phyloP scores from a whole-genome alignment of 805 yeast genomes.

The Candida ovalis region DNA sequence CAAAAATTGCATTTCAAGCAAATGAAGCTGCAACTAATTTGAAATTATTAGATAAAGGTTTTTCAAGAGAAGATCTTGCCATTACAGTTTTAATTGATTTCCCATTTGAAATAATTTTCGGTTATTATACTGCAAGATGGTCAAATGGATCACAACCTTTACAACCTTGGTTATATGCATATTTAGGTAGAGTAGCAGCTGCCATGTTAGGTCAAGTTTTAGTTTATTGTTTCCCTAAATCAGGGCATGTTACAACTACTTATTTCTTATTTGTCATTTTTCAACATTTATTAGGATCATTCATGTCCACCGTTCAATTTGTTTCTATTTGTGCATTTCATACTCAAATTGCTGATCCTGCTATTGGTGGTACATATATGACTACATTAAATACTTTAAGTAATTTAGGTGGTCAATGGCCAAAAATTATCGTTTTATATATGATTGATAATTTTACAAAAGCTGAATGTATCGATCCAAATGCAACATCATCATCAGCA shows the following conservation, averaged over 20 bases:
- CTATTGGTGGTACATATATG: conserved; percentile 97
- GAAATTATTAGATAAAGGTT: conserved; percentile 85
- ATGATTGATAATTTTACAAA: conserved; percentile 77
- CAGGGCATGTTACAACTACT: conserved; percentile 40
- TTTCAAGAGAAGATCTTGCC: conserved; percentile 90
- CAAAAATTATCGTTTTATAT: conserved; percentile 71
- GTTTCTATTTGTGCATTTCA: conserved; percentile 94
- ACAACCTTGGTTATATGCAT: conserved; percentile 88
- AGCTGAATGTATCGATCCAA: conserved; percentile 48
- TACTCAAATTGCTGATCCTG: conserved; percentile 91
- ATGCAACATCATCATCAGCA: neutral
- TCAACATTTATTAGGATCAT: conserved; percentile 82
- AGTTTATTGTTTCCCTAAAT: conserved; percentile 66
- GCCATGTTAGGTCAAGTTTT: conserved; percentile 73
- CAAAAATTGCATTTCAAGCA: conserved; percentile 92
- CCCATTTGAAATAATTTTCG: conserved; percentile 93
- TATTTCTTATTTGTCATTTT: conserved; percentile 72
- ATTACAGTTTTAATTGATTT: conserved; percentile 90
- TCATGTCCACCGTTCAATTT: conserved; percentile 93
- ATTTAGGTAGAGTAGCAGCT: conserved; percentile 71
- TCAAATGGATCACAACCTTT: conserved; percentile 74
- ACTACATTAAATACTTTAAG: conserved; percentile 89
- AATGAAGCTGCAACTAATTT: conserved; percentile 95
- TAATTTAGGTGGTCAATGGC: conserved; percentile 98
- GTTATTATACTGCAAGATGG: conserved; percentile 95